Evolutionary conservation across 495 filamentous ascomycete genomes (phyloP).

Genomic region (Penicillium angulare): DNA sequence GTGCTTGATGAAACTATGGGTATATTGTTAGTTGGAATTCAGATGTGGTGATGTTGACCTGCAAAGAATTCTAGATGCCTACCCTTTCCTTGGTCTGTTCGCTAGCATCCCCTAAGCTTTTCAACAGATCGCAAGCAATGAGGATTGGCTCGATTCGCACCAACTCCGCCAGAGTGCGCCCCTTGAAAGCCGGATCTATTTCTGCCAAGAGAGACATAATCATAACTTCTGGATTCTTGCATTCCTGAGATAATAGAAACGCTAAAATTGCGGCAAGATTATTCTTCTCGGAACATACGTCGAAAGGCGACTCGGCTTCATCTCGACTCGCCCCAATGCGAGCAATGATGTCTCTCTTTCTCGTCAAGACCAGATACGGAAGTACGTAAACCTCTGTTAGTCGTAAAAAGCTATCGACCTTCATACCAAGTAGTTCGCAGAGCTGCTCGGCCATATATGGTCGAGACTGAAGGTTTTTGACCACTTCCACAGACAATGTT

Average conservation of each 20-base stretch:
- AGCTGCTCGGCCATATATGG: constrained; percentile 81
- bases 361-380: constrained; percentile 78
- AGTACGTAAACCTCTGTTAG: constrained; percentile 77
- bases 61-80: constrained; percentile 15
- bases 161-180: constrained; percentile 63
- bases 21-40: background rate
- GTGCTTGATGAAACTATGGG: constrained; percentile 55
- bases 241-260: constrained; percentile 71
- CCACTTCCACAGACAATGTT: constrained; percentile 71
- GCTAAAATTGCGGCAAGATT: constrained; percentile 81
- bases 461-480: constrained; percentile 73
- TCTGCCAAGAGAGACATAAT: constrained; percentile 65
- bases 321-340: constrained; percentile 74
- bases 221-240: constrained; percentile 60
- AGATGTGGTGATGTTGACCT: background rate
- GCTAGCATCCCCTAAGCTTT: constrained; percentile 68
- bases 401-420: constrained; percentile 68
- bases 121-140: constrained; percentile 80
- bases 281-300: constrained; percentile 58
- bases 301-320: constrained; percentile 54
- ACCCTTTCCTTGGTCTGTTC: constrained; percentile 59
- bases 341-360: constrained; percentile 73
- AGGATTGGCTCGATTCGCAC: constrained; percentile 72
- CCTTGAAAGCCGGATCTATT: constrained; percentile 65
- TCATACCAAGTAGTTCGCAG: constrained; percentile 73